phyloP scores from a whole-genome alignment of 768 basidiomycete species.

The Piloderma croceum region DNA sequence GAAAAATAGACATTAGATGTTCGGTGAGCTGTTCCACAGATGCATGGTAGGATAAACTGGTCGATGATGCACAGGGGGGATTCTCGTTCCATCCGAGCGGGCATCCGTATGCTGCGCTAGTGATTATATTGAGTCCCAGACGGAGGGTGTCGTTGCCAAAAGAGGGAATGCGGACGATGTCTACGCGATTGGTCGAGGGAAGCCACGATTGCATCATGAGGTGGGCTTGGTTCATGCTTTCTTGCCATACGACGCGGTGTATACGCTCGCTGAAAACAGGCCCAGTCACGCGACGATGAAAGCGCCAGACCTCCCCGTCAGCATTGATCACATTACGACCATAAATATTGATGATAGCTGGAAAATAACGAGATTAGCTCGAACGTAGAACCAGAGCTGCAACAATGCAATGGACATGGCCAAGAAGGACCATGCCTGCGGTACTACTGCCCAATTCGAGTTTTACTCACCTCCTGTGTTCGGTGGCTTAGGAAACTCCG shows the following conservation, averaged over 20 bases:
- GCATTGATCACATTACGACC: constrained; percentile 10
- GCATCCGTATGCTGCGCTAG: constrained; percentile 7
- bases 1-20: constrained; percentile 8
- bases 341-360: constrained; percentile 10
- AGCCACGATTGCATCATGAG: constrained; percentile 7
- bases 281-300: constrained; percentile 9
- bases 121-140: constrained; percentile 10
- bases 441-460: too few species aligned
- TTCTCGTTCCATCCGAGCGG: constrained; percentile 4
- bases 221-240: constrained; percentile 2
- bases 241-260: constrained; percentile 8
- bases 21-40: constrained; percentile 9
- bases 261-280: constrained; percentile 11
- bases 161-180: neutral
- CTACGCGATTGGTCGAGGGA: neutral
- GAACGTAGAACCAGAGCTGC: neutral
- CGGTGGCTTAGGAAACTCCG: constrained; percentile 8
- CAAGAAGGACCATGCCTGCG: too few species aligned
- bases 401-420: too few species aligned
- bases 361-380: neutral
- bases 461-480: constrained; percentile 9
- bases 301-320: constrained; percentile 8
- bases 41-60: constrained; percentile 4
- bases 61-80: constrained; percentile 3
- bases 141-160: constrained; percentile 2